Evolutionary conservation across 331 rosid genomes (phyloP).

Genomic region (Pyrus hybrid): DNA sequence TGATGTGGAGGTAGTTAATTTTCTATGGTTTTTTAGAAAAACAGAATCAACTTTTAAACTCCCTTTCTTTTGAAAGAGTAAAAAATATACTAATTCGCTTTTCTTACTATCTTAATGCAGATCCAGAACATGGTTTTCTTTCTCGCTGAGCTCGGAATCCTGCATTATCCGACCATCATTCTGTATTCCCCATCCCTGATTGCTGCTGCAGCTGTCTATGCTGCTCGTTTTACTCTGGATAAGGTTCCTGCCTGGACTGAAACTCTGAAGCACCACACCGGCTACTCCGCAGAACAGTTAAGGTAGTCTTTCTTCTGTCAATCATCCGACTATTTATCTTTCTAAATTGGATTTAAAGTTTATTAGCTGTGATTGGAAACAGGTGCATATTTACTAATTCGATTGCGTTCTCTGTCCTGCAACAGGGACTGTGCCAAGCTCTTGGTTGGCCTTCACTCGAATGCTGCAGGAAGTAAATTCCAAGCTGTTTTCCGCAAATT

Average conservation of each 20-base stretch:
- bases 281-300: conserved; percentile 41
- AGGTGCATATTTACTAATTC: not conserved
- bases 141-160: conserved; percentile 57
- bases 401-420: not conserved
- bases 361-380: not conserved
- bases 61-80: no score
- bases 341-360: no score
- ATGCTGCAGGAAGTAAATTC: conserved; percentile 30
- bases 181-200: conserved; percentile 59
- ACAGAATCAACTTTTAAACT: no score
- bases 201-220: conserved; percentile 76
- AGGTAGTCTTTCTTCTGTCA: not conserved
- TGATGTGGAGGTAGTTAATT: conserved; percentile 25
- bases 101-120: conserved; percentile 9
- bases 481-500: conserved; percentile 43
- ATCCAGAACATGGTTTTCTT: conserved; percentile 53
- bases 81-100: not conserved
- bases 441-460: conserved; percentile 39
- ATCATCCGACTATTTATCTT: no score
- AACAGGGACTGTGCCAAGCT: conserved; percentile 52
- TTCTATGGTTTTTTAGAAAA: no score
- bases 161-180: conserved; percentile 46
- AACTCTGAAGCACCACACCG: conserved; percentile 49
- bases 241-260: conserved; percentile 59
- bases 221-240: conserved; percentile 55